These are phyloP conservation scores for Daedaleopsis nitida DNA, from an alignment of 768 basidiomycete species.

Conservation along the genomic window DNA sequence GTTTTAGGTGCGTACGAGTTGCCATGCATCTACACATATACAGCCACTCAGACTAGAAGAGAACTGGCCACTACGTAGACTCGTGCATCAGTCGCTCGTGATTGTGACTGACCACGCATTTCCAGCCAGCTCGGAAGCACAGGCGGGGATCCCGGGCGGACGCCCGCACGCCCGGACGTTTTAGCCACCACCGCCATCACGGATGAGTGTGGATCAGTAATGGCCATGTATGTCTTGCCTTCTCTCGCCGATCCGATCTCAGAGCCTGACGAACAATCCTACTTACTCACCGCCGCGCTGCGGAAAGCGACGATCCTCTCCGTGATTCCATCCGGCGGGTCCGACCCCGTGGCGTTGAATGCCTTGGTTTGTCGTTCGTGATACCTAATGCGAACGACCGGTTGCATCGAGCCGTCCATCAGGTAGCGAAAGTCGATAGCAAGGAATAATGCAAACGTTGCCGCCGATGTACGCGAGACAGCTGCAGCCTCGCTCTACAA, in stretches of 20 bases:
- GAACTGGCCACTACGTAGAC: background rate
- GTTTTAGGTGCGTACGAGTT: background rate
- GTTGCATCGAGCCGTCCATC: no score
- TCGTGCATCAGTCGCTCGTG: background rate
- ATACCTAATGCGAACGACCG: background rate
- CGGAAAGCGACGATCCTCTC: background rate
- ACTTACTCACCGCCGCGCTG: background rate
- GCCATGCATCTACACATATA: background rate
- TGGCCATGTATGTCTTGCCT: background rate
- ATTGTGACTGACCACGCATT: background rate
- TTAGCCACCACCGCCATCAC: no score
- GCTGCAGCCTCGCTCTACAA: no score
- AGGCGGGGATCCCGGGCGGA: background rate
- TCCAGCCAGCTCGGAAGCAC: background rate
- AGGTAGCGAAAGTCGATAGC: no score
- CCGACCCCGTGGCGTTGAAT: background rate
- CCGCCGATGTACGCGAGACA: background rate
- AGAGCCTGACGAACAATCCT: background rate
- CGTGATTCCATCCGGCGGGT: background rate
- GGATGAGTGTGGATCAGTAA: background rate
- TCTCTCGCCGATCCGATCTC: background rate
- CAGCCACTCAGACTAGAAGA: no score
- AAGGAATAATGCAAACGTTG: no score
- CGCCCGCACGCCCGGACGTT: background rate
- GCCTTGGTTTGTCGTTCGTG: background rate